phyloP scores from a whole-genome alignment of 352 stramenopile genomes.

The Pseudoperonospora humuli region DNA sequence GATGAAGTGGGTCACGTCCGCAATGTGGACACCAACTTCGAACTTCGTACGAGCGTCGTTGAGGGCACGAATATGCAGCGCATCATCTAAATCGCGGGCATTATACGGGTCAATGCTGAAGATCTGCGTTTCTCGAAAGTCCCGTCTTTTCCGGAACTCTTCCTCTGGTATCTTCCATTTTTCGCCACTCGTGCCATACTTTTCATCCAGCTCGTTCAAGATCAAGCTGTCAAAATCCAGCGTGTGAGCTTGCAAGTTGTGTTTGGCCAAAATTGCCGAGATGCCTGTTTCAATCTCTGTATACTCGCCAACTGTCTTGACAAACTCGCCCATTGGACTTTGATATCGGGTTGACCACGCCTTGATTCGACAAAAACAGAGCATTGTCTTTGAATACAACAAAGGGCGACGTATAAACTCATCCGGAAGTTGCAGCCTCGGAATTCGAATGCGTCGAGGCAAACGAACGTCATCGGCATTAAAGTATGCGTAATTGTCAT shows the following conservation, averaged over 20 bases:
- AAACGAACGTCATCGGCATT: conserved; percentile 56
- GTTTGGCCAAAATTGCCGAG: conserved; percentile 86
- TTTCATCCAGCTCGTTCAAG: conserved; percentile 59
- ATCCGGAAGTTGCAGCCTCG: conserved; percentile 52
- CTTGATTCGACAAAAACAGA: conserved; percentile 68
- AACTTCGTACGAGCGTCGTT: conserved; percentile 52
- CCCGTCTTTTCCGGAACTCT: conserved; percentile 78
- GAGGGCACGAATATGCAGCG: conserved; percentile 86
- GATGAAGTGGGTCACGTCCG: conserved; percentile 97
- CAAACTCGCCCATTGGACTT: conserved; percentile 64
- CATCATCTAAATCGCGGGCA: conserved; percentile 95
- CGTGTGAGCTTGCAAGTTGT: conserved; percentile 79
- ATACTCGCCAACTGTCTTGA: conserved; percentile 69
- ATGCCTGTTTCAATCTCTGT: conserved; percentile 86
- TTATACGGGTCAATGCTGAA: conserved; percentile 98
- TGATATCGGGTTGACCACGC: conserved; percentile 50
- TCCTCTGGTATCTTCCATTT: conserved; percentile 70
- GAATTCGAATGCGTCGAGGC: conserved; percentile 67
- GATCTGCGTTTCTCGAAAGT: conserved; percentile 88
- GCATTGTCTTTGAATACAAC: conserved; percentile 58
- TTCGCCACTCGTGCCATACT: conserved; percentile 61
- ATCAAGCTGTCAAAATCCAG: conserved; percentile 60
- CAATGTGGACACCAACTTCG: conserved; percentile 96
- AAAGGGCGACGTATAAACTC: conserved; percentile 53
- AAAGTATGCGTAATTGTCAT: conserved; percentile 68